Base-by-base conservation (phyloP, 371 early-diverging fungal species). In the Vairimorpha necatrix region DNA sequence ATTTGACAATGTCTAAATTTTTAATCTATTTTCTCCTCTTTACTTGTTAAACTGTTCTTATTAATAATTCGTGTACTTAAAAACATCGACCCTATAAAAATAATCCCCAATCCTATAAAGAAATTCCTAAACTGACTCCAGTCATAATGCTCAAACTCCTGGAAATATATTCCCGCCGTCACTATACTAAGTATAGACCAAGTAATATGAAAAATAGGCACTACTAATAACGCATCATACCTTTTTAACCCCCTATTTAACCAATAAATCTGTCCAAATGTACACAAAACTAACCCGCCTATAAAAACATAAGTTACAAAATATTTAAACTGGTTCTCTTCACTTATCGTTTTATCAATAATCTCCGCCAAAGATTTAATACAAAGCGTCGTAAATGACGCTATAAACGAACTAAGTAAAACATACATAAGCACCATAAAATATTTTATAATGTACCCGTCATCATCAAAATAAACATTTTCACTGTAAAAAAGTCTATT, bases 131-230 rank as follows among this genome's bases (percentile, higher is more conserved):
- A 89, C 80, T 91, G 88, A 11, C 84, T 74, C 0, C 87, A 67
- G 7, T 87, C 88, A 68, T 89, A 91, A 14, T 86, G 83, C 4
- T 84, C 81, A 83, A 92, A 92, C 77, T 92, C 91, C 72, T 87
- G 86, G 83, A 90, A 92, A 80, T 91, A 92, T 62, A 92, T 87
- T 6, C 92, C 92, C 18, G 91, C 93, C 20, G 90, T 90, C 11
- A 89, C 76, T 34, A 91, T 88, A 69, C 87, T 88, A 65, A 88
- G 76, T 54, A 90, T 73, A 13, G 88, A 91, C 91, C 91, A 91
- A 39, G 90, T 87, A 28, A 90, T 88, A 76, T 90, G 91, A 80
- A 90, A 92, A 33, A 91, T 88, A 0, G 93, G 93, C 34, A 92
- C 88, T 63, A 90, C 91, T 4, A 92, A 84, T 67, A 92, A 75